Evolutionary conservation across 371 early-diverging fungal genomes (phyloP), one percentile per base, ranked within the genome.

Genomic region (Globomyces sp.): DNA sequence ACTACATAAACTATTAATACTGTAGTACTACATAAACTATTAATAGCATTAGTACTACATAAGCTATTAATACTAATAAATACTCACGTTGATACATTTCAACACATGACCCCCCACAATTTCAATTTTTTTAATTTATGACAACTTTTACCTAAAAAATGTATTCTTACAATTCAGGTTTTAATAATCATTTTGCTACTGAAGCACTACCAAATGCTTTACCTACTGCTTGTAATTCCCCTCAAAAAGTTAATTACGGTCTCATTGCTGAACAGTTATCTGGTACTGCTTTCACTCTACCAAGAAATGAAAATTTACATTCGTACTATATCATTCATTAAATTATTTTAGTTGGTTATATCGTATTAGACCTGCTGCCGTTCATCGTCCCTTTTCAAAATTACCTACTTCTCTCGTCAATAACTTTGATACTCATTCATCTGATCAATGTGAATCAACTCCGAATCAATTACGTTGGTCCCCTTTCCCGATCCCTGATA

Each of bases 181-280:
- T 79, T 58, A 80, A 80, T 43, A 80, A 77, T 70, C 57, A 90
- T 71, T 92, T 93, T 67, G 82, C 85, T 43, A 85, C 92, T 10
- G 95, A 96, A 74, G 93, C 95, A 2, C 82, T 95, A 3, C 78
- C 80, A 13, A 90, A 88, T 61, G 91, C 95, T 44, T 89, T 98
- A 34, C 97, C 98, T 13, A 75, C 69, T n/a, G 92, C 87, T 58
- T 93, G 92, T 70, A 98, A 98, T 83, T 87, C 92, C 1, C 97
- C 98, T 4, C 96, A 95, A 78, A 77, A 83, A 64, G 92, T 91
- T 70, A 92, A 96, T 42, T 95, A 92, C 70, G 86, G 88, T 11
- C 84, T 98, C 58, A 94, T 95, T 71, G 93, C 96, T 34, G 98
- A 98, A 77, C 96, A 95, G 72, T 82, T 98, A 40, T 92, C 93